phyloP scores from a whole-genome alignment of 2,329 filamentous ascomycete genomes.

The Fusarium coicis region DNA sequence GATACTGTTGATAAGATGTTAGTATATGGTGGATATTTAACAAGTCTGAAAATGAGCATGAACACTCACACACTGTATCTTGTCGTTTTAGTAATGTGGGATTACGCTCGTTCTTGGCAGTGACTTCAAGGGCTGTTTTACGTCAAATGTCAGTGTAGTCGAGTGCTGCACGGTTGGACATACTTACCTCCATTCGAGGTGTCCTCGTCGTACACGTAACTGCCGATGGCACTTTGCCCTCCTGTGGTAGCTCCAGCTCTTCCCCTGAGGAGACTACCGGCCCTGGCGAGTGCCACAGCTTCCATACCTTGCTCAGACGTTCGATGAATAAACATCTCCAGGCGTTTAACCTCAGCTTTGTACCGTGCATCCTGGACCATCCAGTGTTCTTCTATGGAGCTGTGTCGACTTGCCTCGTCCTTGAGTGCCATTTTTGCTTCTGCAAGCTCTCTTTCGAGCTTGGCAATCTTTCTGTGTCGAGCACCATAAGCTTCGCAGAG shows the following conservation, averaged over 20 bases:
- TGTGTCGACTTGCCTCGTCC: slow-evolving; percentile 52
- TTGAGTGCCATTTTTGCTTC: slow-evolving; percentile 49
- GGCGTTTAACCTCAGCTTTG: slow-evolving; percentile 47
- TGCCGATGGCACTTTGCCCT: neutral
- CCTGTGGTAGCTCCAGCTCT: neutral
- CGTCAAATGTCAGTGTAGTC: slow-evolving; percentile 3
- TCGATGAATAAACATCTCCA: slow-evolving; percentile 47
- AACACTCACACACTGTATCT: slow-evolving; percentile 28
- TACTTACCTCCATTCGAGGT: slow-evolving; percentile 5
- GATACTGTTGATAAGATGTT: slow-evolving; percentile 26
- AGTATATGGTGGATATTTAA: neutral
- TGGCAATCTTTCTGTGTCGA: slow-evolving; percentile 44
- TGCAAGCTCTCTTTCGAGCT: slow-evolving; percentile 51
- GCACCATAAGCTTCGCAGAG: slow-evolving; percentile 51
- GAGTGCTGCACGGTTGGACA: neutral
- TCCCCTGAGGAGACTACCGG: slow-evolving; percentile 51
- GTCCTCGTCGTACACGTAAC: neutral
- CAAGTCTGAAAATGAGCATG: neutral
- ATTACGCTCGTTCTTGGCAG: neutral
- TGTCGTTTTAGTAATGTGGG: slow-evolving; percentile 12
- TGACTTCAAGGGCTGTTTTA: neutral
- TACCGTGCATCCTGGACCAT: slow-evolving; percentile 38
- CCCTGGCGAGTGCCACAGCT: slow-evolving; percentile 57
- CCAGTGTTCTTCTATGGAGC: slow-evolving; percentile 36
- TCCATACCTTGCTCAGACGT: slow-evolving; percentile 57